Conservation (phyloP, 441 rosid genomes). For the Gossypium davidsonii region DNA sequence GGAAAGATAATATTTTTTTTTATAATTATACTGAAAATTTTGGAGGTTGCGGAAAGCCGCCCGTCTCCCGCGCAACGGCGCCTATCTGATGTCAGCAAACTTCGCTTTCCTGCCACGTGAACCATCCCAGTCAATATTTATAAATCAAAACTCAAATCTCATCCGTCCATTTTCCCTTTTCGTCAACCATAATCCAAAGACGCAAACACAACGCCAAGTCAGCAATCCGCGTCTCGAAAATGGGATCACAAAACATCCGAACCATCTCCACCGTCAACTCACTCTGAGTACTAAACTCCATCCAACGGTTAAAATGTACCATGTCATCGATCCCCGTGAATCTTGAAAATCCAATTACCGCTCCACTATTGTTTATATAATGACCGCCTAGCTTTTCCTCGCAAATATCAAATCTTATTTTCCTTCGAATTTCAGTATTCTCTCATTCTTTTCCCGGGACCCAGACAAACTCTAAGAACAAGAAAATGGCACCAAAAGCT, state of each 20-base stretch:
- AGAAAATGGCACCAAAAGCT: conserved; percentile 11
- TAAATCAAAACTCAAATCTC: neutral
- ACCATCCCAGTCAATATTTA: neutral
- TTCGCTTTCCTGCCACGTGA: neutral
- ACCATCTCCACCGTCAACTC: neutral
- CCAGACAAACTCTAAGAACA: neutral
- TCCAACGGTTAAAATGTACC: conserved; percentile 8
- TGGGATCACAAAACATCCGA: neutral
- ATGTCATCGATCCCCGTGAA: conserved; percentile 8
- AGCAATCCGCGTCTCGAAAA: neutral
- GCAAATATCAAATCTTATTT: neutral
- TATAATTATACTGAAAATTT: neutral
- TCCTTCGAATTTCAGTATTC: neutral
- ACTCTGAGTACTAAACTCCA: neutral
- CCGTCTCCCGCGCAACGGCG: neutral
- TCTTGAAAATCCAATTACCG: neutral
- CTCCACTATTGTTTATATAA: neutral
- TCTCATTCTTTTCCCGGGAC: neutral
- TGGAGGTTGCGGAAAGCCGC: neutral
- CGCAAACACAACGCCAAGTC: neutral
- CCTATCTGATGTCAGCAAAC: neutral
- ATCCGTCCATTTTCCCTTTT: neutral
- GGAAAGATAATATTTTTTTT: no score
- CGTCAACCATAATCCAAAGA: neutral
- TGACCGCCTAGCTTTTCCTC: no score